Base-by-base conservation (phyloP, 2,329 filamentous ascomycete species). In the Xylariaceae sp. region DNA sequence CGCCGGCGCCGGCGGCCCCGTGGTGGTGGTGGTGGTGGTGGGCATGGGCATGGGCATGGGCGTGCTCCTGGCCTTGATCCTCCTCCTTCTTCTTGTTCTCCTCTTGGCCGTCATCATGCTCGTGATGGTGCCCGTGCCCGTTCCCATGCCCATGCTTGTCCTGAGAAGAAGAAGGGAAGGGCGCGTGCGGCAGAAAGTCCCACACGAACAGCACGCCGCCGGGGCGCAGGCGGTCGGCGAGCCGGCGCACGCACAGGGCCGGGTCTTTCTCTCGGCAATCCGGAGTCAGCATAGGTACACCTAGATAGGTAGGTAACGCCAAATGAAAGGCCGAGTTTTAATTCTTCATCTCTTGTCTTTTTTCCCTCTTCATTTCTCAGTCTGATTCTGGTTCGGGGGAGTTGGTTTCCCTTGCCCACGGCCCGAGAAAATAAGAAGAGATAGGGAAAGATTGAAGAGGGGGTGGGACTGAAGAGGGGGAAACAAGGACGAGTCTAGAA, bases 121-220 rank as follows among this genome's bases (percentile, higher is more conserved):
- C 14, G 36, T 51, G 15, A 13, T 43, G 24, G 46, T 36, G 23
- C 19, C n/a, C 61, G 37, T 77, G 71, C 3, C 24, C 26, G 7
- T 35, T 27, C 7, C 18, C 24, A 19, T 39, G 36, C 19, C 36
- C 29, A 19, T 36, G 30, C 36, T 32, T 35, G n/a, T n/a, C n/a
- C n/a, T n/a, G n/a, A n/a, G n/a, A n/a, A n/a, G n/a, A n/a, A n/a
- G n/a, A n/a, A n/a, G n/a, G n/a, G 51, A 13, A 27, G 45, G 43
- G 39, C 12, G 32, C 64, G 44, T 80, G 74, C 7, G 75, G 64
- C 13, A 82, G 49, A 39, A 87, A 79, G 50, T 88, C 83, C 29
- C 81, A 61, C 35, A 88, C 72, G 31, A 85, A 59, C 28, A 85
- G 61, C 1, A 78, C 72, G 9, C 83, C 83, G 3, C 80, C 80